Conservation (phyloP, 805 yeast species). For the Yarrowia phangngaensis region DNA sequence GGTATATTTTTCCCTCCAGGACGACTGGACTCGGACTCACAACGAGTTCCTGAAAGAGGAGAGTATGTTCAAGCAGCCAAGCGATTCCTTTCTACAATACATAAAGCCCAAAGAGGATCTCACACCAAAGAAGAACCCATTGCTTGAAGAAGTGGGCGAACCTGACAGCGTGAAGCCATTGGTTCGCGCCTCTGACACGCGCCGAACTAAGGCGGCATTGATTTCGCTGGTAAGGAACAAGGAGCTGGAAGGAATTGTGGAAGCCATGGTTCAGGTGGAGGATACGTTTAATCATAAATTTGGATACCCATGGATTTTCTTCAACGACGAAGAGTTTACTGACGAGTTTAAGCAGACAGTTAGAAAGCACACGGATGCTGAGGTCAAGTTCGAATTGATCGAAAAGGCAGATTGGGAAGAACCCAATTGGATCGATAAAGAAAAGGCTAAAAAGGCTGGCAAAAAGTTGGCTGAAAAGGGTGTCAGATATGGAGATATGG, state of each 20-base stretch:
- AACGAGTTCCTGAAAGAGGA: constrained; percentile 9
- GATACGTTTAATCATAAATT: constrained; percentile 62
- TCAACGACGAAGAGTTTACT: constrained; percentile 67
- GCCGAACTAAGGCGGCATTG: constrained; percentile 66
- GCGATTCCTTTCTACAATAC: constrained; percentile 3
- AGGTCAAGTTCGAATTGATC: constrained; percentile 47
- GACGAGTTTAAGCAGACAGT: constrained; percentile 52
- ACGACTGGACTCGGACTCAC: constrained; percentile 13
- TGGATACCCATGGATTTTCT: constrained; percentile 74
- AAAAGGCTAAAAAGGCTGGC: constrained; percentile 44
- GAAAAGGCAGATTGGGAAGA: constrained; percentile 52
- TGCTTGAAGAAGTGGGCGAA: constrained; percentile 13
- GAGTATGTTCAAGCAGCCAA: constrained; percentile 17
- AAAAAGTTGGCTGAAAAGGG: constrained; percentile 36
- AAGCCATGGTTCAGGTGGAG: constrained; percentile 61
- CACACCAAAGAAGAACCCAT: constrained; percentile 4
- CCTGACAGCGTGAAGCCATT: constrained; percentile 7
- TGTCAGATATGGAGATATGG: constrained; percentile 61
- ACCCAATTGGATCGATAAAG: constrained; percentile 54
- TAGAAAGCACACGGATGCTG: constrained; percentile 40
- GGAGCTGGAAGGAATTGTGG: constrained; percentile 50
- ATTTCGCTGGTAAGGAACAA: constrained; percentile 66
- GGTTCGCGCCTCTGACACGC: constrained; percentile 12
- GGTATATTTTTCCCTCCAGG: constrained; percentile 12
- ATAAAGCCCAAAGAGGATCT: constrained; percentile 9